These are phyloP conservation scores for Cladosporium sp. DNA, from an alignment of 2,329 filamentous ascomycete genomes.

Conservation along the genomic window DNA sequence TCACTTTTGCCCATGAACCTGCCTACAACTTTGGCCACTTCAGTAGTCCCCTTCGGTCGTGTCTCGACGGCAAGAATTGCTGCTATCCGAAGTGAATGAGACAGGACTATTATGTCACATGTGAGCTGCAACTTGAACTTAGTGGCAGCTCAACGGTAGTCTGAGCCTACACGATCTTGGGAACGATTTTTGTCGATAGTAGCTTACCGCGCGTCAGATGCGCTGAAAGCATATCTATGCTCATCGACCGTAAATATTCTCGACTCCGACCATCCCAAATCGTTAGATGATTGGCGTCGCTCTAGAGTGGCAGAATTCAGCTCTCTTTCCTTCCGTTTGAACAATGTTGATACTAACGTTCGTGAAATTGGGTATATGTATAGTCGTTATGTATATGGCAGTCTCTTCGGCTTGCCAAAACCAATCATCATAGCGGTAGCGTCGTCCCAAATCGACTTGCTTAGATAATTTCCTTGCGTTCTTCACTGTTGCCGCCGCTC, in stretches of 20 bases:
- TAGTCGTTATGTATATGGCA: not conserved
- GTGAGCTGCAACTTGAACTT: not conserved
- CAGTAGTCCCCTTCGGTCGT: not conserved
- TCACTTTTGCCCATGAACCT: not conserved
- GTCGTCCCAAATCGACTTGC: not conserved
- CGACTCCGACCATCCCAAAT: not conserved
- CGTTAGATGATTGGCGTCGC: not conserved
- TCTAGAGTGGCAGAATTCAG: not conserved
- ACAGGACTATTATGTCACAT: not conserved
- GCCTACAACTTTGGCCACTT: not conserved
- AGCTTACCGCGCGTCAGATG: not conserved
- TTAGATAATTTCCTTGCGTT: slow-evolving; percentile 11
- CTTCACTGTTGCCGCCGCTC: slow-evolving; percentile 12
- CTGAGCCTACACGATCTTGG: not conserved
- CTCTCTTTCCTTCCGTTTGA: not conserved
- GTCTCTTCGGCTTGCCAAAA: not conserved
- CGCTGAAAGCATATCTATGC: not conserved
- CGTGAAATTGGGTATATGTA: not conserved
- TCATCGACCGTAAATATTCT: not conserved
- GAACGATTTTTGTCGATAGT: not conserved
- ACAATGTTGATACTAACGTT: not conserved
- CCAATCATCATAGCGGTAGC: not conserved
- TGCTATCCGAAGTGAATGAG: too few relatives aligned
- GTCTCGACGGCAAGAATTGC: too few relatives aligned
- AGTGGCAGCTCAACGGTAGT: not conserved